Percentiles rank a stretch among this genome's conserved stretches.
phyloP scores from a whole-genome alignment of 306 rosid genomes.

The Cicer pinnatifidum region DNA sequence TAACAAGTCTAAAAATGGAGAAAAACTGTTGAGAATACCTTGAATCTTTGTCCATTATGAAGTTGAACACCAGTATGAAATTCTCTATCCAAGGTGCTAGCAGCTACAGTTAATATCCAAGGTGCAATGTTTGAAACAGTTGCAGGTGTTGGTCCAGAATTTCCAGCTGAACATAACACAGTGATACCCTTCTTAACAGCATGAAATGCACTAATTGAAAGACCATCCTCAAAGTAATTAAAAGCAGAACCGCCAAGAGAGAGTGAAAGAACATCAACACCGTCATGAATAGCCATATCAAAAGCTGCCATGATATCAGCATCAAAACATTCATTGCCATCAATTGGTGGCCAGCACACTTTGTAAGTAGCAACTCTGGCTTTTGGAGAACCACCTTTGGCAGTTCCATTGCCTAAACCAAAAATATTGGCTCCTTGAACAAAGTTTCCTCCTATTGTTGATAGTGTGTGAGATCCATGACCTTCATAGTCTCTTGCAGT shows the following conservation, averaged over 20 bases:
- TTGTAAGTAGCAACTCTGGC: conserved; percentile 74
- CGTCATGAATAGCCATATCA: conserved; percentile 73
- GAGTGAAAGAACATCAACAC: conserved; percentile 69
- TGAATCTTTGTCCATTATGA: conserved; percentile 51
- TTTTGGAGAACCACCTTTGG: conserved; percentile 78
- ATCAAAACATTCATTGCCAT: conserved; percentile 50
- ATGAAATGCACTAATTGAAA: conserved; percentile 69
- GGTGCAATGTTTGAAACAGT: conserved; percentile 64
- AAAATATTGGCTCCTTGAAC: conserved; percentile 57
- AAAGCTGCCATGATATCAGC: conserved; percentile 65
- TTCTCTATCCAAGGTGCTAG: conserved; percentile 71
- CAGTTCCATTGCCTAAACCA: conserved; percentile 70
- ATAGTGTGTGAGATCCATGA: conserved; percentile 84
- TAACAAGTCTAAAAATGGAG: background rate
- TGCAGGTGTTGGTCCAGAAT: conserved; percentile 56
- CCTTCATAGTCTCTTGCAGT: conserved; percentile 59
- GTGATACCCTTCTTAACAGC: conserved; percentile 60
- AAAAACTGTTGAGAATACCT: conserved; percentile 43
- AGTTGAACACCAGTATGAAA: conserved; percentile 56
- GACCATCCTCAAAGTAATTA: conserved; percentile 44
- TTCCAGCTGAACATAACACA: conserved; percentile 66
- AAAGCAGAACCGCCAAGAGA: conserved; percentile 53
- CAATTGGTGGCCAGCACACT: conserved; percentile 68
- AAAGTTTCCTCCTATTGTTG: conserved; percentile 69
- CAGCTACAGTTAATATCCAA: conserved; percentile 78